Evolutionary conservation across 1,284 basidiomycete genomes (phyloP), one percentile per base, ranked within the genome.

Genomic region (Ustilago nuda): DNA sequence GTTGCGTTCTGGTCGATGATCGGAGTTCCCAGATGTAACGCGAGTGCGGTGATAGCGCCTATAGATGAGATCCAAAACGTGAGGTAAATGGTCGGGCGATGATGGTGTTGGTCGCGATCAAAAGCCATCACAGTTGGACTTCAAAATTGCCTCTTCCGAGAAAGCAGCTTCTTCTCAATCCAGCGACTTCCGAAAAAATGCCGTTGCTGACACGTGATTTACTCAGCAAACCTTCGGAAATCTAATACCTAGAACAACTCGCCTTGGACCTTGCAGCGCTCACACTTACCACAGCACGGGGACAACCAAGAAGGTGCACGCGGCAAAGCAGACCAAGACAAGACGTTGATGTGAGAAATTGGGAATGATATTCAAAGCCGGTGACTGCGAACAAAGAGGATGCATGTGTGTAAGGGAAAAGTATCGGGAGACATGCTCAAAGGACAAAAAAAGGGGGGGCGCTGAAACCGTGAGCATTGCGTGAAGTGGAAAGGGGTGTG

Each of bases 301-400:
- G n/a, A 8, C 45, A 8, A 46, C 13, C 50, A 27, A 30, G 50
- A 52, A 32, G 12, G 33, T 56, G 41, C 32, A 33, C 32, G 35
- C 13, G 8, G 7, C 11, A 23, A 37, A 43, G 5, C n/a, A n/a
- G n/a, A 19, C 17, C 2, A 45, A 19, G 7, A 19, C 11, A 15
- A 41, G 17, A 17, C 15, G 23, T 45, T 17, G 11, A 48, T 19
- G 45, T 37, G 19, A 37, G 6, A 56, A 43, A 13, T 35, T 50
- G 33, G 32, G 19, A 45, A 56, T 43, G 32, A 33, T 17, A 61
- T 48, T 57, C 51, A 54, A 39, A 45, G n/a, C 60, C 69, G 64
- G 69, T 72, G 69, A 72, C 69, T 72, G 60, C 59, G 43, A 56
- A 32, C n/a, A 58, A 45, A 45, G 19, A 57, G 45, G 27, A 54